Evolutionary conservation across 2,329 filamentous ascomycete species (phyloP), one percentile per base, ranked within the genome.

Genomic region (Calonectria pteridis): DNA sequence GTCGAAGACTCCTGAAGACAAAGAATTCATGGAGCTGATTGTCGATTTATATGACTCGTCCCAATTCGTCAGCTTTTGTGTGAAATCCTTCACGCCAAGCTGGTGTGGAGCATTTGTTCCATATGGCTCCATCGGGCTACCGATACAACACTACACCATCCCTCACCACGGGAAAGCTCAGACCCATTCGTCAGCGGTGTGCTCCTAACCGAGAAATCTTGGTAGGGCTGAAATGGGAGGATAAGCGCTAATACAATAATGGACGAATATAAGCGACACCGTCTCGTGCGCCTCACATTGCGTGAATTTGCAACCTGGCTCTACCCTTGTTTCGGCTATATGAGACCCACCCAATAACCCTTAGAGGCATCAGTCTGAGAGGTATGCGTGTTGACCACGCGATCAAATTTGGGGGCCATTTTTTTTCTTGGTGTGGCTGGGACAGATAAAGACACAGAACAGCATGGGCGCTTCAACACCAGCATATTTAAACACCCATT

Each of bases 371-470:
- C 29, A 18, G 23, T 31, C 20, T n/a, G 33, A 11, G n/a, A n/a
- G 14, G n/a, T 40, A 35, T n/a, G 14, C 33, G 28, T 31, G 16
- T 31, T 11, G 6, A 13, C 10, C 37, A 64, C 26, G 28, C 59
- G 59, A 64, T 10, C 35, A 46, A 18, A 43, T 2, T 64, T 64
- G 59, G 37, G 59, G 59, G 59, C 59, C 40, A 18, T 64, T 46
- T 53, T 6, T 63, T 63, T 43, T 53, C 4, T 63, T 46, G n/a
- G 31, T 28, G 55, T 40, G 55, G 49, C 78, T 80, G 0, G 77
- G 77, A 29, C 80, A 73, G n/a, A 46, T 23, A 13, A 7, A 14
- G 40, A 20, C 40, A n/a, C 1, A 46, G 18, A n/a, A 10, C 20
- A 20, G 40, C 40, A 6, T 46, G 40, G 18, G 40, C 40, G 40